Evolutionary conservation across 495 filamentous ascomycete genomes (phyloP), one percentile per base, ranked within the genome.

Genomic region (Penicillium cataractarum): DNA sequence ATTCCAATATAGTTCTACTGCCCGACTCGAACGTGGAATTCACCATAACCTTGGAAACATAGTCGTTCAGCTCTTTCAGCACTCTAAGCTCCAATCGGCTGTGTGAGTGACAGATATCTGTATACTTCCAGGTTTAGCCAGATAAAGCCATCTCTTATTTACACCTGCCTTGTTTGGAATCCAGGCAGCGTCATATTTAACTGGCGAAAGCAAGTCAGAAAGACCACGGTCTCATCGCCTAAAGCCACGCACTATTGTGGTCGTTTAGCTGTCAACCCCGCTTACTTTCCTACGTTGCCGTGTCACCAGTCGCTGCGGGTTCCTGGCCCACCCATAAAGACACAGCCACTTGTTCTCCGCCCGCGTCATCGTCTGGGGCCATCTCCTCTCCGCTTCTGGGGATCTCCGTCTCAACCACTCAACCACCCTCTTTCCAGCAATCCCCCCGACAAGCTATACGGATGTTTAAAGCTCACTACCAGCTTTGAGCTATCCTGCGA

Each of bases 291-390:
- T 29, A 17, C 17, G n/a, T 10, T 52, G 26, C 26, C 46, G 26
- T 29, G 4, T 27, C 26, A 51, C 40, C 3, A 46, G 42, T 24
- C n/a, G 10, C 19, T 13, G 12, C 49, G 49, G 27, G 49, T 52
- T 52, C 49, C 49, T 52, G 49, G 26, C 29, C 27, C 49, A 52
- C 15, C 49, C 56, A 22, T 51, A 31, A 55, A 65, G 61, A 39
- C 58, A 60, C 52, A 22, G 62, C 63, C 40, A 27, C 54, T 6
- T 13, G 62, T 66, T 71, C 74, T 75, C 74, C 76, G 71, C 72
- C 74, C 76, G 72, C 76, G 76, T 79, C 75, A 77, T 79, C 74
- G 67, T 58, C 67, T 52, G 59, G 55, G 61, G 55, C 67, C 61
- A 59, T 49, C 58, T 57, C 66, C 63, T 57, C 62, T 62, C 63